Evolutionary conservation across 2,329 filamentous ascomycete species (phyloP).

Genomic region (Ceratocystis eucalypticola): DNA sequence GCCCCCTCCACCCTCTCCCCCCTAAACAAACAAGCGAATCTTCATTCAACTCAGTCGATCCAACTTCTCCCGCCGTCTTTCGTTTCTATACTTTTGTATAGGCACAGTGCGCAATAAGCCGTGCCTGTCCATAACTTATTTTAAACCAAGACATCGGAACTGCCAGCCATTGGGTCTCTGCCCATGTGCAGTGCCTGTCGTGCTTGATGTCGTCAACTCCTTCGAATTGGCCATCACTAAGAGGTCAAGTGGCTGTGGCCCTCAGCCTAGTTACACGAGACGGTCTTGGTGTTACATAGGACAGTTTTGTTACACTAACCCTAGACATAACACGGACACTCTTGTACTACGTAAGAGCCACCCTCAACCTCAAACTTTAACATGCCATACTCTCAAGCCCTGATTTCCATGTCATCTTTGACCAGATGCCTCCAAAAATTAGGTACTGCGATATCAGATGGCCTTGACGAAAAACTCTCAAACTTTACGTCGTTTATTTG

Average conservation of each 20-base stretch:
- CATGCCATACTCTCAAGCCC: not conserved
- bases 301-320: no score
- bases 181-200: not conserved
- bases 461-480: no score
- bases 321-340: not conserved
- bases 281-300: not conserved
- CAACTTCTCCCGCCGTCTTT: not conserved
- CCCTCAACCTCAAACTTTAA: not conserved
- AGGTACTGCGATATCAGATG: no score
- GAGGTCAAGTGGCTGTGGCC: not conserved
- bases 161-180: not conserved
- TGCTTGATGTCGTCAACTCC: not conserved
- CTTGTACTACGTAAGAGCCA: not conserved
- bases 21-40: conserved; percentile 9
- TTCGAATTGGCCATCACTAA: not conserved
- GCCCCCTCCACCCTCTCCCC: no score
- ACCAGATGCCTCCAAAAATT: no score
- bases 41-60: conserved; percentile 13
- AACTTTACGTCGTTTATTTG: no score
- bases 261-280: not conserved
- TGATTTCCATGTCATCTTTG: not conserved
- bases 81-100: not conserved
- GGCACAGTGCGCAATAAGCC: conserved; percentile 16
- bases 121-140: conserved; percentile 12
- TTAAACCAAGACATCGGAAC: not conserved